Evolutionary conservation across 768 basidiomycete species (phyloP).

Genomic region (Mycena galopus): DNA sequence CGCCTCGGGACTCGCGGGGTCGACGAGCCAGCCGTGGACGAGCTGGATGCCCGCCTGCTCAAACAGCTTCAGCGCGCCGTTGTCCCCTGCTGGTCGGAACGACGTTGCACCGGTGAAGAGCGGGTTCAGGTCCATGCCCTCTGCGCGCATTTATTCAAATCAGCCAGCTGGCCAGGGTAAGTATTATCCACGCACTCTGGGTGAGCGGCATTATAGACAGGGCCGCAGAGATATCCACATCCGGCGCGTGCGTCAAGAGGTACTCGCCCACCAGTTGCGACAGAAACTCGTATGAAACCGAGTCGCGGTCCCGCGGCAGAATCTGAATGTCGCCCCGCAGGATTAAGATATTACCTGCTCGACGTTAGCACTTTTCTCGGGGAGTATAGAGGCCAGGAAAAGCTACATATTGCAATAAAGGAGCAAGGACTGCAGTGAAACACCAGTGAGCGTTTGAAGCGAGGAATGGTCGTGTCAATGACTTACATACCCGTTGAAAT

Average conservation of each 20-base stretch:
- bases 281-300: conserved; percentile 88
- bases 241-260: conserved; percentile 70
- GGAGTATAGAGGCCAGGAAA: background rate
- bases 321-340: conserved; percentile 87
- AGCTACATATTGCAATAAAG: conserved; percentile 88
- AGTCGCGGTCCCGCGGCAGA: conserved; percentile 70
- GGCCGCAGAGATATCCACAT: conserved; percentile 77
- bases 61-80: conserved; percentile 89
- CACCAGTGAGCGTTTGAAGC: conserved; percentile 5
- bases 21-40: conserved; percentile 92
- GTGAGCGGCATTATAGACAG: conserved; percentile 83
- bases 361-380: conserved; percentile 13
- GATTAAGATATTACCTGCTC: conserved; percentile 87
- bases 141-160: conserved; percentile 48
- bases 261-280: conserved; percentile 88
- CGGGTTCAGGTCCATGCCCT: conserved; percentile 93
- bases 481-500: conserved; percentile 83
- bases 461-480: conserved; percentile 8
- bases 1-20: conserved; percentile 73
- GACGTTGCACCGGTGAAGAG: conserved; percentile 77
- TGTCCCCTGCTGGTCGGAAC: conserved; percentile 74
- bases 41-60: conserved; percentile 84
- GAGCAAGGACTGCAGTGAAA: conserved; percentile 78
- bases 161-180: background rate
- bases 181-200: conserved; percentile 66